Percentiles rank a stretch among this genome's conserved stretches.
phyloP scores from a whole-genome alignment of 768 basidiomycete genomes.

The Kockovaella imperatae region DNA sequence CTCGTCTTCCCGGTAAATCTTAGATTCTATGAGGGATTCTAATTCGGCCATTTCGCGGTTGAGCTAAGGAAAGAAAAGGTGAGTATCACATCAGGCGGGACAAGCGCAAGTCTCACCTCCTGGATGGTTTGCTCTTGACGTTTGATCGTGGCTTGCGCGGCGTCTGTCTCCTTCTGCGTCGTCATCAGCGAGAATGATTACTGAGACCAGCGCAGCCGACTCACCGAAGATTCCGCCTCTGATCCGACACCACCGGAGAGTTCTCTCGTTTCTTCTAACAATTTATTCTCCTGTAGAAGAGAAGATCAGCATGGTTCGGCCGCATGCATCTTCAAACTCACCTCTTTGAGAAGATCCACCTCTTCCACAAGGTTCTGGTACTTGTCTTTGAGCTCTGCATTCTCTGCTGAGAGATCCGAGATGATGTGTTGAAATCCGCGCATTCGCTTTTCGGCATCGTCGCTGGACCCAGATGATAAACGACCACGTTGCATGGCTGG shows the following conservation, averaged over 20 bases:
- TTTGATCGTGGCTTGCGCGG: slow-evolving; percentile 14
- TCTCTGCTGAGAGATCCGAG: slow-evolving; percentile 80
- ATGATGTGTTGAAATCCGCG: slow-evolving; percentile 59
- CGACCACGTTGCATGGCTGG: slow-evolving; percentile 3
- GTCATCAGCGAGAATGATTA: neutral
- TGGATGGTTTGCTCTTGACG: slow-evolving; percentile 21
- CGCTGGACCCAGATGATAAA: slow-evolving; percentile 24
- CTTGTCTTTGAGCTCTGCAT: slow-evolving; percentile 54
- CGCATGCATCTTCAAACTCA: slow-evolving; percentile 36
- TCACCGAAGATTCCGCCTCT: neutral
- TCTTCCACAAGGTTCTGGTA: slow-evolving; percentile 69
- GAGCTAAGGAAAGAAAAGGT: slow-evolving; percentile 51
- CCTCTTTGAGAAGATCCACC: slow-evolving; percentile 68
- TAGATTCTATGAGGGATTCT: slow-evolving; percentile 86
- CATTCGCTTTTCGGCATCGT: slow-evolving; percentile 30
- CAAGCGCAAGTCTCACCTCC: slow-evolving; percentile 19
- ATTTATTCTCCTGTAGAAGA: slow-evolving; percentile 57
- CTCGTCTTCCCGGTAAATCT: slow-evolving; percentile 53
- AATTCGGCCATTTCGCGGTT: slow-evolving; percentile 88
- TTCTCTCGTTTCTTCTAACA: slow-evolving; percentile 58
- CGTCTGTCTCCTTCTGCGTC: slow-evolving; percentile 48
- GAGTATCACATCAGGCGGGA: neutral
- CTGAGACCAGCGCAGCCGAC: neutral
- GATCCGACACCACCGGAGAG: slow-evolving; percentile 6
- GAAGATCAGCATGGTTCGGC: neutral